Evolutionary conservation across 768 basidiomycete species (phyloP), one percentile per base, ranked within the genome.

Genomic region (Hericium rajendrae): DNA sequence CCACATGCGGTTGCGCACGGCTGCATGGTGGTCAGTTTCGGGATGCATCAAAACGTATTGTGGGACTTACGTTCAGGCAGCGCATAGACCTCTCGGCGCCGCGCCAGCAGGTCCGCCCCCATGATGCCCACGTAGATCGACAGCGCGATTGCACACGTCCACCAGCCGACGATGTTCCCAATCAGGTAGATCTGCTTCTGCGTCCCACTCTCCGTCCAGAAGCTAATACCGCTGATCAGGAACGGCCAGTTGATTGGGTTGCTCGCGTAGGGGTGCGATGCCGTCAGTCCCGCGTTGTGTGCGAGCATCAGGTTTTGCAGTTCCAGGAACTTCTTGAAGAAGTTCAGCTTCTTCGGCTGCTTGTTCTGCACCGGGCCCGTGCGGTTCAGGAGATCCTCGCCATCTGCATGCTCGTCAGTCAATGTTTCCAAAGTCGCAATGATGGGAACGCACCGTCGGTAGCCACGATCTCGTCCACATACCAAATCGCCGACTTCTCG

Each of bases 161-260:
- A 97, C 94, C 94, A 98, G 12, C 91, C 90, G 62, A 92, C 70
- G 51, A 97, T 70, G 70, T 99, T 99, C 24, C 97, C 97, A 64
- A 94, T 90, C 58, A 98, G 78, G 72, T 99, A 99, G 54, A 99
- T 94, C 71, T 99, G 97, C 70, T 89, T 86, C 68, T 91, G 85
- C 11, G 77, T 76, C 6, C 86, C 86, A 56, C 78, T 85, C 64
- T 90, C 78, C 4, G 97, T 99, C 97, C 97, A 99, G 79, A 98
- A 98, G 68, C 92, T 94, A 74, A 99, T 98, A 51, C 97, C 97
- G 60, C 78, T 91, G 28, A 97, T 72, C 40, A 94, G 80, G 84
- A 98, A 98, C 6, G 97, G 97, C 97, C 97, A 99, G 69, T 95
- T 94, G 72, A 97, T 86, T 5, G 97, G 94, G n/a, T 78, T 79